These are phyloP conservation scores for Hanseniaspora clermontiae DNA, from an alignment of 805 yeast species.

Conservation along the genomic window DNA sequence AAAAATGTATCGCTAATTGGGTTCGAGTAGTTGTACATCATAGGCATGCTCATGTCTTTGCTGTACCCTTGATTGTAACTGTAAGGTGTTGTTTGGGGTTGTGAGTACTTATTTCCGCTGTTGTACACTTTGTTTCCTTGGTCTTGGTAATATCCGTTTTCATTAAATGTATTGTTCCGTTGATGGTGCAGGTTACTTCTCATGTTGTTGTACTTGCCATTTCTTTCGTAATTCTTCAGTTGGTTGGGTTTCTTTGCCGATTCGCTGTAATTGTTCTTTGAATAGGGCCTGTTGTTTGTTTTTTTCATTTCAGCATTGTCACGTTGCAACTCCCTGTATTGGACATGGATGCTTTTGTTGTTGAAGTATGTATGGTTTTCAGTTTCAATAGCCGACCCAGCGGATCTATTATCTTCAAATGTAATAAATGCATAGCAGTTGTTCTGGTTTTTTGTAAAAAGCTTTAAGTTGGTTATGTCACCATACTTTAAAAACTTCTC, in stretches of 20 bases:
- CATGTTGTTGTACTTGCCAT: neutral
- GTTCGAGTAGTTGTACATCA: neutral
- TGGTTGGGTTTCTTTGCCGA: neutral
- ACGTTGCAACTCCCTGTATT: constrained; percentile 53
- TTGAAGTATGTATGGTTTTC: constrained; percentile 70
- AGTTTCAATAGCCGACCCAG: constrained; percentile 75
- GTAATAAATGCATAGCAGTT: constrained; percentile 59
- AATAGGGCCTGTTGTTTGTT: neutral
- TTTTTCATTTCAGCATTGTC: constrained; percentile 15
- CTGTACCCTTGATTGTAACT: neutral
- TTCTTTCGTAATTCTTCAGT: neutral
- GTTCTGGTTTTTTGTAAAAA: constrained; percentile 39
- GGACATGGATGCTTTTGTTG: constrained; percentile 71
- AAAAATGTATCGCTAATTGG: neutral
- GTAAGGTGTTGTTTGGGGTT: neutral
- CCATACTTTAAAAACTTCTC: constrained; percentile 62
- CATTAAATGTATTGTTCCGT: neutral
- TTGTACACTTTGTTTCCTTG: neutral
- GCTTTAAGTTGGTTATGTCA: constrained; percentile 40
- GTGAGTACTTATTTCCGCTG: neutral
- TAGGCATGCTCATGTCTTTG: neutral
- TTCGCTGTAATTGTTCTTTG: neutral
- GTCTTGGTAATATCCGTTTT: too few relatives aligned
- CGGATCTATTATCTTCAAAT: constrained; percentile 52
- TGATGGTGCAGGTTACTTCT: neutral